Conservation (phyloP, 495 filamentous ascomycete species). For the Lichenothelia convexa region DNA sequence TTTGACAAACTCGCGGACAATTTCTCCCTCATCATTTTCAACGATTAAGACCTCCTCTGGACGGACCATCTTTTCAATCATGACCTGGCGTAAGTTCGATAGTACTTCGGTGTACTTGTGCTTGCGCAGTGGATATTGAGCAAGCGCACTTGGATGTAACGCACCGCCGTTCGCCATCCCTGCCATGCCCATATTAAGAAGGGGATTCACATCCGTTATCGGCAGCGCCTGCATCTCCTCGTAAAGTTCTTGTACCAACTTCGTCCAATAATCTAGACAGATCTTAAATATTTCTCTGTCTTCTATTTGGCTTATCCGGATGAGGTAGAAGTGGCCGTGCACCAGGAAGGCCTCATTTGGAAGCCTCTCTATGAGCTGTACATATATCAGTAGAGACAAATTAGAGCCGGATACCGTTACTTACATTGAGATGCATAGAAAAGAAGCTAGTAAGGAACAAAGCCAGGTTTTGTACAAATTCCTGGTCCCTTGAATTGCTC, state of each 20-base stretch:
- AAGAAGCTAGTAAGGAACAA: conserved; percentile 95
- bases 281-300: conserved; percentile 99
- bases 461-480: conserved; percentile 92
- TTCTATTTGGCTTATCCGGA: conserved; percentile 94
- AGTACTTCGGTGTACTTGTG: conserved; percentile 93
- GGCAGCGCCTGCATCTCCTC: conserved; percentile 96
- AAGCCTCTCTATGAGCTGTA: conserved; percentile 79
- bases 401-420: no score
- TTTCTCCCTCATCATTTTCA: conserved; percentile 97
- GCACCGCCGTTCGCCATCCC: conserved; percentile 62
- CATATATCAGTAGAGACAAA: background rate
- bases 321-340: conserved; percentile 94
- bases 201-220: conserved; percentile 74
- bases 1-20: conserved; percentile 97
- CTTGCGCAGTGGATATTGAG: conserved; percentile 81
- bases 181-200: conserved; percentile 58
- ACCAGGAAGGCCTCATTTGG: conserved; percentile 86
- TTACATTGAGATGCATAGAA: conserved; percentile 70
- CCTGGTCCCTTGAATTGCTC: conserved; percentile 86
- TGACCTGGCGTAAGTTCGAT: conserved; percentile 83
- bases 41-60: conserved; percentile 98
- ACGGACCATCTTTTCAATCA: conserved; percentile 99
- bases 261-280: conserved; percentile 96
- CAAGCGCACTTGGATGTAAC: conserved; percentile 60
- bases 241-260: conserved; percentile 92